Conservation (phyloP, 495 filamentous ascomycete genomes). For the Durotheca rogersii region DNA sequence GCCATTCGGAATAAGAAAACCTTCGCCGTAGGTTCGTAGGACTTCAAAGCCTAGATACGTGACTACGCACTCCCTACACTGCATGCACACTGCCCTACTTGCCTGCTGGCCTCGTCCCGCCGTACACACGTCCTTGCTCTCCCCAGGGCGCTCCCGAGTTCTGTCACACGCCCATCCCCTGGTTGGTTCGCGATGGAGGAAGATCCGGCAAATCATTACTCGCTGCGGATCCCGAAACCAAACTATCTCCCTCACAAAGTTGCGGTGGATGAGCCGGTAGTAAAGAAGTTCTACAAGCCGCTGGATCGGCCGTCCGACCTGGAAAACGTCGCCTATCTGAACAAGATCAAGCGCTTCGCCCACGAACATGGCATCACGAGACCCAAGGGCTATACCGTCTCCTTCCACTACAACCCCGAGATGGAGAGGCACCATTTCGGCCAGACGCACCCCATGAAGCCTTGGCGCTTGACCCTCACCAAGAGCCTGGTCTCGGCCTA, state of each 20-base stretch:
- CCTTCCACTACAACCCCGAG: constrained; percentile 92
- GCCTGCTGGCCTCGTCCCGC: background rate
- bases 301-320: constrained; percentile 53
- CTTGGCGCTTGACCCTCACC: constrained; percentile 92
- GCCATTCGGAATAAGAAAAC: no score
- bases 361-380: constrained; percentile 71
- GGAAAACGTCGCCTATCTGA: constrained; percentile 62
- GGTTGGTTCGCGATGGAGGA: constrained; percentile 26
- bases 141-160: background rate
- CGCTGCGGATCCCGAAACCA: constrained; percentile 46
- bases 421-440: constrained; percentile 97
- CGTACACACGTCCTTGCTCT: no score
- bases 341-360: constrained; percentile 65
- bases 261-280: constrained; percentile 53
- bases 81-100: background rate
- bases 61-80: no score
- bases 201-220: constrained; percentile 32
- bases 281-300: constrained; percentile 67
- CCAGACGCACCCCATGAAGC: constrained; percentile 95
- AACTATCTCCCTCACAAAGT: constrained; percentile 52
- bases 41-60: no score
- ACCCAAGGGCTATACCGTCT: constrained; percentile 85
- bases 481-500: constrained; percentile 92
- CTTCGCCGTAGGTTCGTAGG: no score
- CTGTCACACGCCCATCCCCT: background rate